phyloP scores from a whole-genome alignment of 345 rosid species.

The Bruguiera sexangula region DNA sequence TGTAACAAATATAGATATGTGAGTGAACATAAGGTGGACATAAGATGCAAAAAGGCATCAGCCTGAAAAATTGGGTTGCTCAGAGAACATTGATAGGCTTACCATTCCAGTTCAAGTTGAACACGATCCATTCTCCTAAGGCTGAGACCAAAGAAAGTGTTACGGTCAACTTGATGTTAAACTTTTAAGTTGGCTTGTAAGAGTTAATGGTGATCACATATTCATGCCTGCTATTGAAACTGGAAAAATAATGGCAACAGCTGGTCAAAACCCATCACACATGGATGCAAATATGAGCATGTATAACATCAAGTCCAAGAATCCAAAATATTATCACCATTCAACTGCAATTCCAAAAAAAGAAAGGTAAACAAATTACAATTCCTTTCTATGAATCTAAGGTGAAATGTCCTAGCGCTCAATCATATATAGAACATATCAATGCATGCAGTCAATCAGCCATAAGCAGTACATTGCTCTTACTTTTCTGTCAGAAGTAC shows the following conservation, averaged over 20 bases:
- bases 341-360: background rate
- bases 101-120: slow-evolving; percentile 72
- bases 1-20: background rate
- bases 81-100: slow-evolving; percentile 23
- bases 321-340: too few relatives aligned
- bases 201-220: background rate
- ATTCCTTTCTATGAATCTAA: background rate
- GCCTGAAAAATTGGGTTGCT: slow-evolving; percentile 35
- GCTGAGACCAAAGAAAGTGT: background rate
- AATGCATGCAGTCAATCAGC: background rate
- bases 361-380: too few relatives aligned
- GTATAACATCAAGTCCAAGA: too few relatives aligned
- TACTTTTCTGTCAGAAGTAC: background rate
- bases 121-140: slow-evolving; percentile 51
- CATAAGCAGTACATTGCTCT: background rate
- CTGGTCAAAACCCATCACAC: too few relatives aligned
- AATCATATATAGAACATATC: background rate
- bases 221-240: too few relatives aligned
- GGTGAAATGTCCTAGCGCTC: background rate
- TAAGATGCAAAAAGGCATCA: background rate
- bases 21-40: background rate
- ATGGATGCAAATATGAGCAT: too few relatives aligned
- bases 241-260: too few relatives aligned
- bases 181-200: background rate
- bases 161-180: background rate